A percentile compares a stretch with the other conserved stretches of the same genome.
phyloP scores from a whole-genome alignment of 106 monocot genomes.

The Acorus gramineus region DNA sequence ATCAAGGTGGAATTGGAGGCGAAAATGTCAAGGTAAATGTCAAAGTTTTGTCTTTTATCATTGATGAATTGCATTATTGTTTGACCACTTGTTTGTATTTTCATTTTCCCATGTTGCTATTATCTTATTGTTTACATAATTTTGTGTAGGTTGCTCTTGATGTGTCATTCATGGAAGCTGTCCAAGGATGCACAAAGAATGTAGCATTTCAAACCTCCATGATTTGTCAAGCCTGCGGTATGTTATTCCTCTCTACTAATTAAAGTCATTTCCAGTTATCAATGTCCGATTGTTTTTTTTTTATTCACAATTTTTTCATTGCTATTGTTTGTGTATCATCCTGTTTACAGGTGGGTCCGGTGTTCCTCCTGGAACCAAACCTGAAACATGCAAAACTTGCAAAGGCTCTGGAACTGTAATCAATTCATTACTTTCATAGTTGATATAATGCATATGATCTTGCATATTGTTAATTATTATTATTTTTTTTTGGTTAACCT shows the following conservation, averaged over 20 bases:
- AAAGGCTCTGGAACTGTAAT: constrained; percentile 84
- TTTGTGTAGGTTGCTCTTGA: constrained; percentile 47
- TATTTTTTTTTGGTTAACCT: not conserved
- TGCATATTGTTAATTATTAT: too few species aligned
- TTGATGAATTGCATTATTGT: not conserved
- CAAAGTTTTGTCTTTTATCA: constrained; percentile 1
- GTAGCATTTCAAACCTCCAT: constrained; percentile 45
- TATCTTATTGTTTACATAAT: not conserved
- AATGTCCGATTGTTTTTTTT: not conserved
- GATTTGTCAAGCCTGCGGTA: constrained; percentile 78
- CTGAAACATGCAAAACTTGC: constrained; percentile 80
- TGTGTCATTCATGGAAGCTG: constrained; percentile 82
- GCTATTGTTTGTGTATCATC: not conserved
- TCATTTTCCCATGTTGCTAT: not conserved
- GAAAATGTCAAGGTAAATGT: constrained; percentile 49
- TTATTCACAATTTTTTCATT: not conserved
- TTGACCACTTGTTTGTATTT: not conserved
- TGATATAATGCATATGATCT: too few species aligned
- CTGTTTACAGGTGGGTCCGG: constrained; percentile 65
- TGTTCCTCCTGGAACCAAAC: constrained; percentile 84
- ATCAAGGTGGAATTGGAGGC: constrained; percentile 42
- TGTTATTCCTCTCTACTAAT: constrained; percentile 11
- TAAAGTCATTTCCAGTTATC: too few species aligned
- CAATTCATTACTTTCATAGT: not conserved
- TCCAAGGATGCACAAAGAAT: constrained; percentile 60